phyloP scores from a whole-genome alignment of 2,329 filamentous ascomycete species.

The Fusarium pseudocircinatum region DNA sequence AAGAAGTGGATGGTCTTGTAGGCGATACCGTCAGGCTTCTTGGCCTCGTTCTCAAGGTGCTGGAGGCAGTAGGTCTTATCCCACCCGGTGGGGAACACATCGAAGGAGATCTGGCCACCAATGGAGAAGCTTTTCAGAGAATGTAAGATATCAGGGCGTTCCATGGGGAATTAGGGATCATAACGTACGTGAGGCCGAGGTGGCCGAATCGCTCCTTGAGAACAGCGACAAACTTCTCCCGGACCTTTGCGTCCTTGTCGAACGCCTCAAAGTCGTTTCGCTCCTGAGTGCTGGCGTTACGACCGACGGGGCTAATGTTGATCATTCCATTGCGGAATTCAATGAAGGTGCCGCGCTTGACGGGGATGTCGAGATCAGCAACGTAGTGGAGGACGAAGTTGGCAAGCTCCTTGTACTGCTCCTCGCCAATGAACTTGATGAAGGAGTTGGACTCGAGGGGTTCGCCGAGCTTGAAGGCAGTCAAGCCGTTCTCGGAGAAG shows the following conservation, averaged over 20 bases:
- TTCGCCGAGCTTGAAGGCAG: constrained; percentile 84
- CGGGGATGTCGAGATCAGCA: constrained; percentile 82
- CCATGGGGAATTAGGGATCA: not conserved
- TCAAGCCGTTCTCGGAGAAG: constrained; percentile 97
- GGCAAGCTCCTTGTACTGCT: constrained; percentile 79
- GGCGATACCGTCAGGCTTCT: constrained; percentile 72
- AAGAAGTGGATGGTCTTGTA: constrained; percentile 98
- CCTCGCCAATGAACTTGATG: constrained; percentile 91
- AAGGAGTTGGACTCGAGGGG: constrained; percentile 83
- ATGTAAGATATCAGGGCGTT: constrained; percentile 8
- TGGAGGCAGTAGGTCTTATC: constrained; percentile 97
- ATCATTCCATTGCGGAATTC: constrained; percentile 94
- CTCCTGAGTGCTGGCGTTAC: constrained; percentile 85
- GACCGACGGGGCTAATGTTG: constrained; percentile 84
- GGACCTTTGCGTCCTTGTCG: constrained; percentile 80
- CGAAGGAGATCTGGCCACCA: constrained; percentile 97
- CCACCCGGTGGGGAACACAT: constrained; percentile 96
- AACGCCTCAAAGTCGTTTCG: constrained; percentile 83
- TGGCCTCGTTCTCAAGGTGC: constrained; percentile 84
- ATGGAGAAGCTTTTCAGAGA: constrained; percentile 77
- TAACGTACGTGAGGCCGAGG: constrained; percentile 80
- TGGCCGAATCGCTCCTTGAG: constrained; percentile 85
- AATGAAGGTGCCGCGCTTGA: constrained; percentile 86
- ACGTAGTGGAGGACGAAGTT: constrained; percentile 83
- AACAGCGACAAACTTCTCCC: constrained; percentile 78